Evolutionary conservation across 73 alveolate genomes (phyloP).

Genomic region (Effrenium voratum): DNA sequence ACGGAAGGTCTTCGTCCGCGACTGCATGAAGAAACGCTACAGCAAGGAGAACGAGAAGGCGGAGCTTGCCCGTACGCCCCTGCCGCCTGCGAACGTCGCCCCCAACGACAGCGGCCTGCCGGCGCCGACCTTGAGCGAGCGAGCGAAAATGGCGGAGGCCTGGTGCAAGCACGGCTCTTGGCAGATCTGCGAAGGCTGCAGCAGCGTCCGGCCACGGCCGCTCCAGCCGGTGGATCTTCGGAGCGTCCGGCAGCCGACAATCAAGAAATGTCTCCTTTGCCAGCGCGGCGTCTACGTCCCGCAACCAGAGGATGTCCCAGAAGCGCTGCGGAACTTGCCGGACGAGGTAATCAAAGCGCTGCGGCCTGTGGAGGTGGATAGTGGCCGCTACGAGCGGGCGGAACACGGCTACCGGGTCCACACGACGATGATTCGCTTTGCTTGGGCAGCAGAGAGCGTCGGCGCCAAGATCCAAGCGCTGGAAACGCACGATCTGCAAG

Average conservation of each 20-base stretch:
- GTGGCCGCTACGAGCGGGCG: neutral
- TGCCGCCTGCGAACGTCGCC: neutral
- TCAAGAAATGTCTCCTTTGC: neutral
- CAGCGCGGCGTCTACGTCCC: neutral
- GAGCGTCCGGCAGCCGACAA: neutral
- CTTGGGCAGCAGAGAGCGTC: neutral
- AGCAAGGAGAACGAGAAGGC: too few relatives aligned
- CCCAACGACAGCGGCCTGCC: constrained; percentile 33
- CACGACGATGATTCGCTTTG: neutral
- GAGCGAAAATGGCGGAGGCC: neutral
- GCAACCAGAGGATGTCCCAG: neutral
- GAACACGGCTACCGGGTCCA: neutral
- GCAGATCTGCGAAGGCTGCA: neutral
- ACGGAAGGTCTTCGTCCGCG: too few relatives aligned
- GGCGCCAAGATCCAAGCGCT: neutral
- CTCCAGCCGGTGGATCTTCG: neutral
- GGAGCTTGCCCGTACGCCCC: too few relatives aligned
- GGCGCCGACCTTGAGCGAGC: neutral
- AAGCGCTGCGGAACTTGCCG: neutral
- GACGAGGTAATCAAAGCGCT: neutral
- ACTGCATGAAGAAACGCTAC: too few relatives aligned
- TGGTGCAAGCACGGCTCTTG: constrained; percentile 27
- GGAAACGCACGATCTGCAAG: neutral
- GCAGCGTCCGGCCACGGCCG: neutral
- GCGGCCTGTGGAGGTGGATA: neutral